These are phyloP conservation scores for Citrus maxima DNA, from an alignment of 345 rosid genomes.

Conservation along the genomic window DNA sequence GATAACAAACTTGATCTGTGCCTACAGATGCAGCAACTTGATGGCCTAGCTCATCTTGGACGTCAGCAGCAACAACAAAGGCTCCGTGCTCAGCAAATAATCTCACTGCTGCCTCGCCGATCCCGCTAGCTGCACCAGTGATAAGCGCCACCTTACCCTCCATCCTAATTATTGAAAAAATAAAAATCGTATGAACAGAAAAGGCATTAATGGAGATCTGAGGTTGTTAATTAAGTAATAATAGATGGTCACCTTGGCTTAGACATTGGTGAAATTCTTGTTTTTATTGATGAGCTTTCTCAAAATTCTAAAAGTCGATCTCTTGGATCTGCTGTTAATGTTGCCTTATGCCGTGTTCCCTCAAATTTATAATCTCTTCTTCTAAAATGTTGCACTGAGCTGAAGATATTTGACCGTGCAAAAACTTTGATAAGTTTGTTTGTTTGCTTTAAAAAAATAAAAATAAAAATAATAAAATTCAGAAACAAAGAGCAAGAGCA, in stretches of 20 bases:
- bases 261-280: slow-evolving; percentile 29
- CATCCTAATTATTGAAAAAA: slow-evolving; percentile 40
- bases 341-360: background rate
- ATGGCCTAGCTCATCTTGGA: slow-evolving; percentile 68
- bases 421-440: background rate
- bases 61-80: slow-evolving; percentile 58
- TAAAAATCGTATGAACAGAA: background rate
- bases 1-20: slow-evolving; percentile 41
- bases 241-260: slow-evolving; percentile 29
- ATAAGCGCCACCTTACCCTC: slow-evolving; percentile 82
- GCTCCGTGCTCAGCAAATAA: slow-evolving; percentile 71
- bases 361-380: slow-evolving; percentile 6
- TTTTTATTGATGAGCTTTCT: background rate
- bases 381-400: slow-evolving; percentile 5
- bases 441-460: background rate
- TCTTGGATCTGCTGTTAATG: slow-evolving; percentile 33
- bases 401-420: background rate
- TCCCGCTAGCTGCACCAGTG: slow-evolving; percentile 92
- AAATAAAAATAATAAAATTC: no score
- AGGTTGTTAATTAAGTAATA: background rate
- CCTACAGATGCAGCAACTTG: slow-evolving; percentile 42
- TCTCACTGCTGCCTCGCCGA: slow-evolving; percentile 70
- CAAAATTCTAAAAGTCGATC: slow-evolving; percentile 12
- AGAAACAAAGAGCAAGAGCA: background rate
- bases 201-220: background rate